These are phyloP conservation scores for Blastocystis sp. DNA, from an alignment of 352 stramenopile species.

Conservation along the genomic window DNA sequence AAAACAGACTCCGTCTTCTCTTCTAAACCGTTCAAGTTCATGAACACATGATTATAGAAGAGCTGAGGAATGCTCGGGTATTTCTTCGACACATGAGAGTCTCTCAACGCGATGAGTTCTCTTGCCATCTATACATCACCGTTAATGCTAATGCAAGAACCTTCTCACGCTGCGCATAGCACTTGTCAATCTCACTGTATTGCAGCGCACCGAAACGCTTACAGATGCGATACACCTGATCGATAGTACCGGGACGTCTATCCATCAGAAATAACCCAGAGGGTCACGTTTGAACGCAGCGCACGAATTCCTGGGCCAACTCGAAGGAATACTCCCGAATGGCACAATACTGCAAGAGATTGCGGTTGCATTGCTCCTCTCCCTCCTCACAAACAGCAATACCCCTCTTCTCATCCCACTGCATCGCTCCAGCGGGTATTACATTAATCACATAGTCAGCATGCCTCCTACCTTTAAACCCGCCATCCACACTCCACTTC, in stretches of 20 bases:
- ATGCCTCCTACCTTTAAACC: background rate
- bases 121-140: conserved; percentile 17
- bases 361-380: conserved; percentile 34
- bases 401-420: conserved; percentile 1
- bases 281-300: conserved; percentile 30
- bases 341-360: conserved; percentile 56
- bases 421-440: conserved; percentile 41
- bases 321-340: conserved; percentile 66
- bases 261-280: background rate
- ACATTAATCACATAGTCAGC: conserved; percentile 35
- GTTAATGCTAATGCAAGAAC: background rate
- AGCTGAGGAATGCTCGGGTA: conserved; percentile 11
- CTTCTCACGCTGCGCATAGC: conserved; percentile 6
- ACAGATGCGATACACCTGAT: background rate
- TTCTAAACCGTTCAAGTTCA: background rate
- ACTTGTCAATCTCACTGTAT: conserved; percentile 56
- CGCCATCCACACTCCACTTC: background rate
- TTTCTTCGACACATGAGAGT: background rate
- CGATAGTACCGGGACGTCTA: background rate
- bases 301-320: conserved; percentile 54
- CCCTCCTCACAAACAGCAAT: conserved; percentile 14
- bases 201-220: conserved; percentile 42
- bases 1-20: conserved; percentile 18
- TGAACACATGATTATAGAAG: background rate
- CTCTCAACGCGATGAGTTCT: conserved; percentile 29